Conservation (phyloP, 2,329 filamentous ascomycete genomes). For the Cercospora citrullina region DNA sequence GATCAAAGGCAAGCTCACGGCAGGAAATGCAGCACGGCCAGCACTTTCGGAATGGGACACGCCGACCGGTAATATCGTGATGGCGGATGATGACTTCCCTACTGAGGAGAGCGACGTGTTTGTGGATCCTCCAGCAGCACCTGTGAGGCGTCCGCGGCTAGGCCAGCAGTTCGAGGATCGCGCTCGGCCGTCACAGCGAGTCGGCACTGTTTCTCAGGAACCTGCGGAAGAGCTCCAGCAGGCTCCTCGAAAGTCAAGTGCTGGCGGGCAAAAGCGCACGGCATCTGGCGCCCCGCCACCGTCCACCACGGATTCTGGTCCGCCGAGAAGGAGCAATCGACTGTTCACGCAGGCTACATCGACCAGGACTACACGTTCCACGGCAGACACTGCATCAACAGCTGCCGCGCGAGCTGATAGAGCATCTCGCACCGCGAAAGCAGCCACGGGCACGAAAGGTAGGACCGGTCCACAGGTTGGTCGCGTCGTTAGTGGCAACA, state of each 20-base stretch:
- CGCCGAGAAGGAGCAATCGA: conserved; percentile 49
- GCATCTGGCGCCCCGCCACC: conserved; percentile 66
- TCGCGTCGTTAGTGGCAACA: conserved; percentile 84
- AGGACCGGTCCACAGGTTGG: conserved; percentile 71
- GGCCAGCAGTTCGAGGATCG: conserved; percentile 34
- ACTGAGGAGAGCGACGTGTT: conserved; percentile 28
- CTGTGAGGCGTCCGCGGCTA: conserved; percentile 42
- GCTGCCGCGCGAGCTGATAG: conserved; percentile 59
- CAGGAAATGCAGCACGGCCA: conserved; percentile 12
- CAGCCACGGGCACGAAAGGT: conserved; percentile 67
- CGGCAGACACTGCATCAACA: conserved; percentile 53
- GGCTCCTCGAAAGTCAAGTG: conserved; percentile 36
- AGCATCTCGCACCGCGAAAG: conserved; percentile 53
- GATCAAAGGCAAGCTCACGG: conserved; percentile 47
- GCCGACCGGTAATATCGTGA: conserved; percentile 46
- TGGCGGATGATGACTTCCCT: conserved; percentile 47
- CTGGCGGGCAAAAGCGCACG: conserved; percentile 73
- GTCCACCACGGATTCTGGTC: conserved; percentile 41
- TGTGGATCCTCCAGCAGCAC: conserved; percentile 52
- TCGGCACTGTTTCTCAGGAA: conserved; percentile 43
- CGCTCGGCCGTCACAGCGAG: conserved; percentile 41
- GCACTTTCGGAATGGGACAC: conserved; percentile 45
- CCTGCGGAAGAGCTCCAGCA: conserved; percentile 37
- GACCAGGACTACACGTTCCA: conserved; percentile 61
- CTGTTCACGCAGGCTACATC: conserved; percentile 66